phyloP scores from a whole-genome alignment of 2,329 filamentous ascomycete genomes.

The Ceratocystis eucalypticola region DNA sequence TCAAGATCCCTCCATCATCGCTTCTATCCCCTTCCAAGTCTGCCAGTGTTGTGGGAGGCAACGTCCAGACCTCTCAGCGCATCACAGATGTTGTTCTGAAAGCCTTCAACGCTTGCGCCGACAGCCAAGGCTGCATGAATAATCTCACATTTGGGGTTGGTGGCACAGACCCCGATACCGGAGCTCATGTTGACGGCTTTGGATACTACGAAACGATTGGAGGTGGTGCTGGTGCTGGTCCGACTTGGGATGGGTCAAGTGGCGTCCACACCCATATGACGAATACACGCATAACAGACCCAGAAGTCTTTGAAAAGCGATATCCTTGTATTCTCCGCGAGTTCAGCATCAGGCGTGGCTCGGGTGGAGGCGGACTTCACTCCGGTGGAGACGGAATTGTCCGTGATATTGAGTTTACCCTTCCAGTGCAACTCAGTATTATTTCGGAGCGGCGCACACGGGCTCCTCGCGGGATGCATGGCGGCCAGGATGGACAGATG shows the following conservation, averaged over 20 bases:
- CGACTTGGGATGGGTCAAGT: constrained; percentile 33
- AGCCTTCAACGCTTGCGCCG: constrained; percentile 66
- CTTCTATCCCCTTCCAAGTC: constrained; percentile 64
- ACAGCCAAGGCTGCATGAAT: constrained; percentile 68
- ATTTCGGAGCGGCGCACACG: constrained; percentile 66
- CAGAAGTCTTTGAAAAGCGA: constrained; percentile 33
- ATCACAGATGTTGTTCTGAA: constrained; percentile 40
- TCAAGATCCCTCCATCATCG: constrained; percentile 57
- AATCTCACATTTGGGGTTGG: constrained; percentile 73
- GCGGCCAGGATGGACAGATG: constrained; percentile 63
- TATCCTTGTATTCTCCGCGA: constrained; percentile 62
- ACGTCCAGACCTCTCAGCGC: constrained; percentile 43
- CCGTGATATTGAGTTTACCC: constrained; percentile 66
- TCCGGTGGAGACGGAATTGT: constrained; percentile 61
- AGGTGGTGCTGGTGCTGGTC: constrained; percentile 55
- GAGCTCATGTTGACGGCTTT: constrained; percentile 29
- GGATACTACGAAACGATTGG: constrained; percentile 49
- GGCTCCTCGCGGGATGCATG: constrained; percentile 56
- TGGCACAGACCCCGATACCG: constrained; percentile 29
- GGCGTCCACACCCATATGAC: constrained; percentile 47
- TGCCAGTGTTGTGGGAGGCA: constrained; percentile 71
- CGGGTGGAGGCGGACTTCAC: constrained; percentile 52
- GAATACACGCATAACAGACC: constrained; percentile 59
- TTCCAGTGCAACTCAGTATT: constrained; percentile 64
- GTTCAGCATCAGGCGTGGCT: constrained; percentile 51